phyloP scores from a whole-genome alignment of 2,329 filamentous ascomycete genomes.

The Didymella lethalis region DNA sequence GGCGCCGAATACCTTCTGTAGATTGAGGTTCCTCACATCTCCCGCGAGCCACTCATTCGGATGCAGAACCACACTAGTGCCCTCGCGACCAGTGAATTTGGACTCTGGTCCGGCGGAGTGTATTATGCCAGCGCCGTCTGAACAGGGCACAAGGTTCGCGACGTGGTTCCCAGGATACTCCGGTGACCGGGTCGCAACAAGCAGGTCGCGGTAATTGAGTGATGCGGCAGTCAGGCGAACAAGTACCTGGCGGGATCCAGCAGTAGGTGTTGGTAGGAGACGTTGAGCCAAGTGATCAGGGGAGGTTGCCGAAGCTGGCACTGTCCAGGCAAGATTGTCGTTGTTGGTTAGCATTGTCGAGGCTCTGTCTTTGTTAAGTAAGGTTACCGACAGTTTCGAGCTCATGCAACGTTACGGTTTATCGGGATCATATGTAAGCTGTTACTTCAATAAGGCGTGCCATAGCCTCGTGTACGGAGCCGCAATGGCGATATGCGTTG shows the following conservation, averaged over 20 bases:
- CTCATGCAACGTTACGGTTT: neutral
- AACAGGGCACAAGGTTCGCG: constrained; percentile 26
- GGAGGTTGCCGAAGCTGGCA: constrained; percentile 13
- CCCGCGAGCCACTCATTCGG: constrained; percentile 32
- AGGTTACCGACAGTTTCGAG: too few species aligned
- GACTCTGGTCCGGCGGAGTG: constrained; percentile 25
- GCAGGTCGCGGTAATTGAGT: constrained; percentile 37
- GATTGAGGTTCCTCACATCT: constrained; percentile 26
- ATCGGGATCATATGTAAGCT: neutral
- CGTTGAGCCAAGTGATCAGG: constrained; percentile 1
- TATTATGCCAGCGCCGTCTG: constrained; percentile 41
- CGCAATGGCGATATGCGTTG: neutral
- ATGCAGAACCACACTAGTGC: constrained; percentile 22
- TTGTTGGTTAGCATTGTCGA: neutral
- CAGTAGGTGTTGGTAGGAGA: neutral
- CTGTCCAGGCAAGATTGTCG: constrained; percentile 15
- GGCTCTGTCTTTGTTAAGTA: neutral
- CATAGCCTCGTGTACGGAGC: neutral
- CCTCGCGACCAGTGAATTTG: constrained; percentile 28
- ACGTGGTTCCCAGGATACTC: constrained; percentile 25
- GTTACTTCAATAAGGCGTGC: neutral
- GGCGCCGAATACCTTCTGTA: constrained; percentile 33
- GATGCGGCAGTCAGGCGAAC: constrained; percentile 33
- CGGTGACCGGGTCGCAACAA: constrained; percentile 23
- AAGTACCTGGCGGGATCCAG: constrained; percentile 25